A percentile compares a stretch with the other conserved stretches of the same genome.
These are phyloP conservation scores for Torulaspora indica DNA, from an alignment of 805 yeast species.

Conservation along the genomic window DNA sequence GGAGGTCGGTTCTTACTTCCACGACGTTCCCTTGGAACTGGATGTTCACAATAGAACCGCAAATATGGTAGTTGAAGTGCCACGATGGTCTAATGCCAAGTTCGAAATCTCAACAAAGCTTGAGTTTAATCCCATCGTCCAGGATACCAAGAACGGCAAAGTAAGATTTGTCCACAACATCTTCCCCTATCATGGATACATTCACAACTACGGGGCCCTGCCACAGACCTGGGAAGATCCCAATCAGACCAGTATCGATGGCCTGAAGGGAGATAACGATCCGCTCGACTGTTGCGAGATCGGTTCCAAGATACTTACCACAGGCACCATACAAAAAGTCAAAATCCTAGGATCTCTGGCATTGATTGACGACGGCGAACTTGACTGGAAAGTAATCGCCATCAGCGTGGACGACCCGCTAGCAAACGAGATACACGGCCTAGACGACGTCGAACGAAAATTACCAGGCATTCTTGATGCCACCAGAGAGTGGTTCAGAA, in stretches of 20 bases:
- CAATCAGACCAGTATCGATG: slow-evolving; percentile 45
- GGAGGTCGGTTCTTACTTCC: slow-evolving; percentile 58
- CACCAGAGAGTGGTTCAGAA: slow-evolving; percentile 74
- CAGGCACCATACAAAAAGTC: slow-evolving; percentile 63
- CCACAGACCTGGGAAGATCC: slow-evolving; percentile 99
- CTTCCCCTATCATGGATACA: slow-evolving; percentile 79
- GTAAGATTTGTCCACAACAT: slow-evolving; percentile 72
- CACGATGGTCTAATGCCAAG: slow-evolving; percentile 79
- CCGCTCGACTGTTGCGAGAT: slow-evolving; percentile 94
- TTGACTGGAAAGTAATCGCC: slow-evolving; percentile 88
- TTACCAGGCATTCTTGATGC: slow-evolving; percentile 70
- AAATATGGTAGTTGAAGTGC: slow-evolving; percentile 70
- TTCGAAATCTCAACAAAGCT: slow-evolving; percentile 63
- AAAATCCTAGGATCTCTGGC: slow-evolving; percentile 75
- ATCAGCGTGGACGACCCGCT: slow-evolving; percentile 65
- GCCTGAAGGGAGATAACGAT: slow-evolving; percentile 79
- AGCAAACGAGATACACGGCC: slow-evolving; percentile 53
- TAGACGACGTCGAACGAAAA: slow-evolving; percentile 60
- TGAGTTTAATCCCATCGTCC: slow-evolving; percentile 70
- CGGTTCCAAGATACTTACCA: slow-evolving; percentile 52
- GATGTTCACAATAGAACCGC: slow-evolving; percentile 43
- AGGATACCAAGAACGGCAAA: slow-evolving; percentile 71
- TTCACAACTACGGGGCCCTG: slow-evolving; percentile 82
- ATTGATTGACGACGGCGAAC: slow-evolving; percentile 86
- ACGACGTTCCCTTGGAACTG: slow-evolving; percentile 60